Evolutionary conservation across 2,329 filamentous ascomycete species (phyloP), one percentile per base, ranked within the genome.

Genomic region (Neocucurbitaria cava): DNA sequence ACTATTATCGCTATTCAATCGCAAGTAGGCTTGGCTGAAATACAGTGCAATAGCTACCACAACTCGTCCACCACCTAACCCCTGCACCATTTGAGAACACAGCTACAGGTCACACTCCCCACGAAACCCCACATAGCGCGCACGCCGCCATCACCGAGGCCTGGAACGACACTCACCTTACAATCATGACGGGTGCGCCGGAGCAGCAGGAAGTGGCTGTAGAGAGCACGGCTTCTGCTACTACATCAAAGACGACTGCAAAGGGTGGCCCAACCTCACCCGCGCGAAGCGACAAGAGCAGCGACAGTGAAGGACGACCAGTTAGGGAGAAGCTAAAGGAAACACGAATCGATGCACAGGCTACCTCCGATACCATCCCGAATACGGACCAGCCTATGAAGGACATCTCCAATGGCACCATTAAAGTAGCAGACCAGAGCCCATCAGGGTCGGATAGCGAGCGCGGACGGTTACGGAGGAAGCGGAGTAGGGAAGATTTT

Each of bases 291-390:
- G 79, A 82, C 58, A 75, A 63, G 54, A 74, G 72, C 60, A 72
- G 72, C 52, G 79, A 81, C 38, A 76, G 75, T 54, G 80, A 82
- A 56, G 85, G 87, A 69, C 81, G 80, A 55, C 84, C 84, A 8
- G 83, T 87, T 33, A 78, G 85, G 53, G 82, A 87, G 69, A 84
- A 86, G 72, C 75, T 88, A 49, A 83, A 85, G 71, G 82, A 87
- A 64, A 86, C 85, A 3, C 80, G 82, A n/a, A 85, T 88, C 51
- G 81, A 81, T 35, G 75, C 78, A 47, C 64, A 68, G 40, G 40
- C 62, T 40, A 57, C 58, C 17, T 61, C 64, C 15, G 62, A 71
- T 31, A 50, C 61, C 47, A 48, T 48, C 17, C 49, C 58, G 35
- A 45, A 36, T 31, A 53, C 61, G 10, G 65, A 68, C 38, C 61